Conservation (phyloP, 2,329 filamentous ascomycete species). For the Fusarium pseudonygamai region DNA sequence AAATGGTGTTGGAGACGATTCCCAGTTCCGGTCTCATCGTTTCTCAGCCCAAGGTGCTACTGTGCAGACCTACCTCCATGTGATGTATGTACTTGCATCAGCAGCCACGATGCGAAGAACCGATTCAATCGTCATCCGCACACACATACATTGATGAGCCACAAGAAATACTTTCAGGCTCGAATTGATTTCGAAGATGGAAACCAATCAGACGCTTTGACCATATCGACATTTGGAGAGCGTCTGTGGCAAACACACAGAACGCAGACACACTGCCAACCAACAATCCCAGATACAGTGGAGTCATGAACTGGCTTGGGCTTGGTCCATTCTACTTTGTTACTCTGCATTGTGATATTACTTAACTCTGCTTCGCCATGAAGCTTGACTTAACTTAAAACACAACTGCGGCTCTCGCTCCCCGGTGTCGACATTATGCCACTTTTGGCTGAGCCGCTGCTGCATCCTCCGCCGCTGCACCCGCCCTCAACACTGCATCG, state of each 20-base stretch:
- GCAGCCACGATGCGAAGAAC: not conserved
- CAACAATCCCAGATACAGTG: constrained; percentile 12
- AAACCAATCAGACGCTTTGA: constrained; percentile 24
- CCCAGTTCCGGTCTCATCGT: constrained; percentile 19
- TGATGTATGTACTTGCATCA: not conserved
- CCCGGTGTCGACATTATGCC: constrained; percentile 11
- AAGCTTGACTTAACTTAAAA: not conserved
- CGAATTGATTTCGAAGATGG: not conserved
- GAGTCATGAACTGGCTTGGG: constrained; percentile 12
- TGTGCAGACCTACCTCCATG: not conserved
- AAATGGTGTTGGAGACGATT: constrained; percentile 21
- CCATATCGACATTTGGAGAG: constrained; percentile 19
- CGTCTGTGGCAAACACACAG: constrained; percentile 26
- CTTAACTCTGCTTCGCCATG: constrained; percentile 18
- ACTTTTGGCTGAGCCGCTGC: constrained; percentile 19
- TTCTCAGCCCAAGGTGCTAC: constrained; percentile 1
- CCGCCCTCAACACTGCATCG: constrained; percentile 11
- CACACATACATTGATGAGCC: not conserved
- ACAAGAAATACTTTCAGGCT: not conserved
- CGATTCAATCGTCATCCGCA: not conserved
- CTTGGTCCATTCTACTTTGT: constrained; percentile 21
- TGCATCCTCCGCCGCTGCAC: constrained; percentile 29
- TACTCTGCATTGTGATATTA: constrained; percentile 18
- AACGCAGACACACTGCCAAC: constrained; percentile 9
- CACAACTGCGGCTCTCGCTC: constrained; percentile 12